A percentile compares a stretch with the other conserved stretches of the same genome.
These are phyloP conservation scores for Chlamydomonas reinhardtii DNA, from an alignment of 163 green algal species.

Conservation along the genomic window DNA sequence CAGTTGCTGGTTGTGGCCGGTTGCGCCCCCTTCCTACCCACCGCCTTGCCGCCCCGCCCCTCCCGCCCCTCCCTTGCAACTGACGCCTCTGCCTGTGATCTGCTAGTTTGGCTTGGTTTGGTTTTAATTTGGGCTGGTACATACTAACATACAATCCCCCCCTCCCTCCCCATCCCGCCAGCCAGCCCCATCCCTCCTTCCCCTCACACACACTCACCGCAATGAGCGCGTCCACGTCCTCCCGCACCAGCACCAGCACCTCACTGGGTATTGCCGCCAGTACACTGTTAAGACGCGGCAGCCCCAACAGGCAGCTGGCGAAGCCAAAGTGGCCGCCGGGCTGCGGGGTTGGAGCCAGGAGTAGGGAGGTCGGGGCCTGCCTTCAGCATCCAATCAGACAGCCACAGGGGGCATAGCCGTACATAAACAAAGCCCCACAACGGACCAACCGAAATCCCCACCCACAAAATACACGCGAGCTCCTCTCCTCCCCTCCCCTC, in stretches of 20 bases:
- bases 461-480: too few species aligned
- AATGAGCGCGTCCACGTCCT: neutral
- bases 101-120: too few species aligned
- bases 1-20: too few species aligned
- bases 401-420: too few species aligned
- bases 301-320: neutral
- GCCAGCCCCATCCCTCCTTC: too few species aligned
- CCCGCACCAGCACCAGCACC: constrained; percentile 14
- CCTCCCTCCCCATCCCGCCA: neutral
- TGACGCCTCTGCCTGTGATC: too few species aligned
- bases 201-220: neutral
- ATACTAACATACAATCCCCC: too few species aligned
- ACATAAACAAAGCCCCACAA: too few species aligned
- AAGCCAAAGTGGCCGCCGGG: neutral
- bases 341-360: neutral
- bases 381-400: too few species aligned
- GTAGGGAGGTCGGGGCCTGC: neutral
- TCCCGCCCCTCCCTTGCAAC: neutral
- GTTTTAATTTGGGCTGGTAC: too few species aligned
- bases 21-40: too few species aligned
- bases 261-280: neutral
- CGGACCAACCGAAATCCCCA: too few species aligned
- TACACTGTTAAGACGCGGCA: constrained; percentile 4
- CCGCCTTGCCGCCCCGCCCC: neutral
- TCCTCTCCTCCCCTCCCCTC: neutral